Percentiles rank a stretch among this genome's conserved stretches.
These are phyloP conservation scores for Citrus inodora DNA, from an alignment of 345 rosid species.

Conservation along the genomic window DNA sequence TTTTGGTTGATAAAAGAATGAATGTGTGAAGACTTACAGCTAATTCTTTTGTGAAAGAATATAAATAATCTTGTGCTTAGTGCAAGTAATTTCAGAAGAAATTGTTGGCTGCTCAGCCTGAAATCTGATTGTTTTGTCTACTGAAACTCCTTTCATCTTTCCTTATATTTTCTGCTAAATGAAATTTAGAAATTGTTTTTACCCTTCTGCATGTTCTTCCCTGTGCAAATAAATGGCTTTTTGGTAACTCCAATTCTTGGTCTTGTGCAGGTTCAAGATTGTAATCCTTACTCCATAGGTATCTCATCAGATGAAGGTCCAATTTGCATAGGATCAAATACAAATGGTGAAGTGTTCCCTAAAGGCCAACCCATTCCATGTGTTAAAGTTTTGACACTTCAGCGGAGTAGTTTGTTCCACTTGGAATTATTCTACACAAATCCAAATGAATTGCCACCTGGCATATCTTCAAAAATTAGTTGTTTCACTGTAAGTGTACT, in stretches of 20 bases:
- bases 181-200: background rate
- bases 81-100: background rate
- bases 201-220: background rate
- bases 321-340: slow-evolving; percentile 29
- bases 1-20: background rate
- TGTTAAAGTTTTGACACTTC: slow-evolving; percentile 45
- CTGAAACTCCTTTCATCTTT: background rate
- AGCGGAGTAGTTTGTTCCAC: slow-evolving; percentile 30
- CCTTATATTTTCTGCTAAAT: background rate
- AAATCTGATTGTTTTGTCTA: background rate
- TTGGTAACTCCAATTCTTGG: background rate
- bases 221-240: background rate
- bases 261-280: slow-evolving; percentile 54
- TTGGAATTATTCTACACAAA: slow-evolving; percentile 51
- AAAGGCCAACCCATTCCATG: slow-evolving; percentile 49
- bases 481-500: slow-evolving; percentile 35
- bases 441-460: slow-evolving; percentile 41
- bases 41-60: background rate
- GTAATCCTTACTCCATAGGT: slow-evolving; percentile 27
- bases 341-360: slow-evolving; percentile 40
- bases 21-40: background rate
- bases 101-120: background rate
- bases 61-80: background rate
- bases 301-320: slow-evolving; percentile 38
- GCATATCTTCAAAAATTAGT: slow-evolving; percentile 38